Evolutionary conservation across 2,329 filamentous ascomycete species (phyloP), one percentile per base, ranked within the genome.

Genomic region (Pestalotiopsis sp.): DNA sequence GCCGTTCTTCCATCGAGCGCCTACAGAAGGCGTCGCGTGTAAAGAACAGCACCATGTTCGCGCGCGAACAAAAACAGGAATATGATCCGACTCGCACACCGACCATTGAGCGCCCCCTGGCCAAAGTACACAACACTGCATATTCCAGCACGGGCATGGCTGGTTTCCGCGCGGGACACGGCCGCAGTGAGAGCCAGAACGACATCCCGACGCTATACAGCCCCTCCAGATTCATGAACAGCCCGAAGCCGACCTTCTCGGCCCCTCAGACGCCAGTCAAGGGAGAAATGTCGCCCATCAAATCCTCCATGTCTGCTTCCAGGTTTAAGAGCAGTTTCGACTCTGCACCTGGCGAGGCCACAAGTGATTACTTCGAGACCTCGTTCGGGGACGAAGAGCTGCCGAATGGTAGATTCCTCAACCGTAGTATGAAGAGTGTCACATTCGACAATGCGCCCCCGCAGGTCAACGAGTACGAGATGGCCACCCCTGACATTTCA

Each of bases 11-110:
- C 20, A 95, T 99, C 73, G 96, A 99, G 86, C 95, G 95, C 77
- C 87, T 99, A 69, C 97, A 98, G 83, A 93, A 92, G 79, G 95
- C 94, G 39, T 97, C 95, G 67, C 92, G 96, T 70, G 96, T 99
- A 76, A 97, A 95, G 87, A 98, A 97, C 84, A 98, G 95, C 87
- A 97, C 92, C 83, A 98, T 98, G 86, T 93, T 97, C 79, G 94
- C 94, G 57, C 92, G 95, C 67, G 95, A 98, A 82, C 92, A 94
- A 78, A 95, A 95, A 82, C 90, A 94, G 79, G 93, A 97, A 83
- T 98, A 98, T 84, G 94, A 98, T 80, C 94, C 95, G 36, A 88
- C 91, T 68, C 89, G 90, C 73, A 82, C 94, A 67, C 92, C 92
- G 60, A 86, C 93, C 69, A 88, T 97, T 70, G 93, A 98, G 82